Base-by-base conservation (phyloP, 1,284 basidiomycete genomes). In the Peniophora sp. region DNA sequence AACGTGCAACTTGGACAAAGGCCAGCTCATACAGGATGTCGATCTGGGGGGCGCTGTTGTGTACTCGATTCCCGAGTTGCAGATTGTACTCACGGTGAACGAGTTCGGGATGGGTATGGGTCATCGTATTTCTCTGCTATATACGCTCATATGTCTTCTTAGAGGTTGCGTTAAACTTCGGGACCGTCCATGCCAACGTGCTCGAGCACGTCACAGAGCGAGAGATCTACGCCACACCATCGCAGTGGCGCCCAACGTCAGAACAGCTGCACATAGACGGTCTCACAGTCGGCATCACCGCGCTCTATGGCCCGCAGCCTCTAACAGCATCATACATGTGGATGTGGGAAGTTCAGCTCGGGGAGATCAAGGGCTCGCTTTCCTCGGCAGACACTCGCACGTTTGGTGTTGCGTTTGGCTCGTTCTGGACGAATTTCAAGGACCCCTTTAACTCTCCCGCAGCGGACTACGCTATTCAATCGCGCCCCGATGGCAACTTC, bases 231-330 rank as follows among this genome's bases (percentile, higher is more conserved):
- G 66, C 56, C 52, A 54, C 50, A 52, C 56, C 57, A 37, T 50
- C 57, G 47, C 53, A 56, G 17, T 50, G 55, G 37, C 58, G 54
- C 15, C 56, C 61, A 27, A 65, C 11, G n/a, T 35, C 70, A 47
- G 71, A 76, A 45, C 65, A 67, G 2, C 61, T 89, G 35, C 67
- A 83, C 22, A 70, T 92, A 24, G 87, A 90, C 62, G 81, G 86
- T 85, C 66, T 96, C 53, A 81, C 88, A 53, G 79, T 97, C 51
- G 80, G 81, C 22, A 85, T 89, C 1, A 83, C 95, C 62, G 81
- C 93, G 34, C 68, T 97, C 12, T 94, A 96, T 60, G 93, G 93
- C 3, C 88, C 90, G 10, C 81, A 83, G 52, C 93, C 93, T 2
- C 76, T 78, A n/a, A 88, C 86, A 0, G 70, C 86, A 1, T 86